Base-by-base conservation (phyloP, 306 rosid genomes). In the Trifolium fragiferum region DNA sequence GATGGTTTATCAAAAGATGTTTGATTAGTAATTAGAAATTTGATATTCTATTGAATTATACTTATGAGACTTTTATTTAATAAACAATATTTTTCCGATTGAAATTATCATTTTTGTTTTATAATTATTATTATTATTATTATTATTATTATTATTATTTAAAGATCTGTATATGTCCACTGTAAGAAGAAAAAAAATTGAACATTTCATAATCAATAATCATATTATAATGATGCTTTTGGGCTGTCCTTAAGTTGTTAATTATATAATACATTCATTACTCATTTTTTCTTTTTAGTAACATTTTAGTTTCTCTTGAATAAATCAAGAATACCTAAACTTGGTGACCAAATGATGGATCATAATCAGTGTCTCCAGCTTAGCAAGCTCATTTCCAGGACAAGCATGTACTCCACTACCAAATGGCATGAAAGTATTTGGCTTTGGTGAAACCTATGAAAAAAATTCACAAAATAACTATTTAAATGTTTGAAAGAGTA, bases 361-460 rank as follows among this genome's bases (percentile, higher is more conserved):
- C 95, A 90, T 90, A 55, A 88, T 83, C 74, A 94, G 66, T 1
- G 87, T 81, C 84, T 94, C 97, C 78, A 94, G 87, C 87, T 92
- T 94, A 62, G 99, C 96, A 43, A 94, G 96, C 72, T 92, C 96
- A 76, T 94, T 94, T 65, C 99, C 99, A 2, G 99, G 97, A 78
- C 99, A 94, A 19, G 96, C 86, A 82, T 94, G 97, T 37, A 82
- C 90, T 80, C 99, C 99, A 69, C 84, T 87, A 18, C 99, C 97
- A 85, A 94, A 94, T 81, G 99, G 95, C 96, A 87, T 85, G 79
- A 90, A 90, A 59, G 97, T 92, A 65, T 92, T 90, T 73, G 97
- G 95, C 68, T 89, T 94, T 74, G 96, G 93, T 58, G 97, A 85
- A 18, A 81, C 93, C 97, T 93, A 63, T 15, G 27, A 44, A 33